These are phyloP conservation scores for Vararia minispora DNA, from an alignment of 768 basidiomycete species.

Conservation along the genomic window DNA sequence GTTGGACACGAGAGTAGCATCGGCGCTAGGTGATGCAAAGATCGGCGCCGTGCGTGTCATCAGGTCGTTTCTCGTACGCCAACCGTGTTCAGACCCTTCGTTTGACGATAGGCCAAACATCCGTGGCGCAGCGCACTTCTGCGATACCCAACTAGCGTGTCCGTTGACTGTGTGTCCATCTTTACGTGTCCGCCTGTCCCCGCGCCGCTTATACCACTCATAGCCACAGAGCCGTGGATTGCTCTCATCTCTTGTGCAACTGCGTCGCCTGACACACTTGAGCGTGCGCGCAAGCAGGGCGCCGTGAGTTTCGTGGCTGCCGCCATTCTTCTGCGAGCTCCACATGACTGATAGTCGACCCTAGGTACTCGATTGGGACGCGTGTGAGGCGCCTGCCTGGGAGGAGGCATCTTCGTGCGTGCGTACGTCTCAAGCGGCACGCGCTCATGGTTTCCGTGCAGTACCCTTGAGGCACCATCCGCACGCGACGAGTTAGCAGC, in stretches of 20 bases:
- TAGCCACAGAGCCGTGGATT: conserved; percentile 81
- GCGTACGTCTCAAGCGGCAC: too few relatives aligned
- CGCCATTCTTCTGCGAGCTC: not conserved
- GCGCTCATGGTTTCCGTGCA: conserved; percentile 68
- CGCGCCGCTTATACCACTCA: not conserved
- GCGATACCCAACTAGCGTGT: too few relatives aligned
- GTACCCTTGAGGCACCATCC: conserved; percentile 60
- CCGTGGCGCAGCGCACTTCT: too few relatives aligned
- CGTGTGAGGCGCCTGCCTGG: too few relatives aligned
- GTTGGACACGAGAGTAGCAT: too few relatives aligned
- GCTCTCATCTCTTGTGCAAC: conserved; percentile 81
- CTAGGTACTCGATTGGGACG: conserved; percentile 58
- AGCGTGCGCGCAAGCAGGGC: conserved; percentile 65
- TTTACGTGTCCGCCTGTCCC: too few relatives aligned
- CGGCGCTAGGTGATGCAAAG: too few relatives aligned
- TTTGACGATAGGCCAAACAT: too few relatives aligned
- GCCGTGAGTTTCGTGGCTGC: conserved; percentile 40
- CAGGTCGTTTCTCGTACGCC: too few relatives aligned
- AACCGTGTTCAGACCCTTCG: too few relatives aligned
- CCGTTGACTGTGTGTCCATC: not conserved
- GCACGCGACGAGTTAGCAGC: conserved; percentile 29
- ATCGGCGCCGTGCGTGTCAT: too few relatives aligned
- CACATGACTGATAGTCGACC: conserved; percentile 58
- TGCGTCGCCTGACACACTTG: conserved; percentile 68
- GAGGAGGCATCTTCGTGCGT: too few relatives aligned